phyloP scores from a whole-genome alignment of 129 eudicot genomes.

The Solidago caesia region DNA sequence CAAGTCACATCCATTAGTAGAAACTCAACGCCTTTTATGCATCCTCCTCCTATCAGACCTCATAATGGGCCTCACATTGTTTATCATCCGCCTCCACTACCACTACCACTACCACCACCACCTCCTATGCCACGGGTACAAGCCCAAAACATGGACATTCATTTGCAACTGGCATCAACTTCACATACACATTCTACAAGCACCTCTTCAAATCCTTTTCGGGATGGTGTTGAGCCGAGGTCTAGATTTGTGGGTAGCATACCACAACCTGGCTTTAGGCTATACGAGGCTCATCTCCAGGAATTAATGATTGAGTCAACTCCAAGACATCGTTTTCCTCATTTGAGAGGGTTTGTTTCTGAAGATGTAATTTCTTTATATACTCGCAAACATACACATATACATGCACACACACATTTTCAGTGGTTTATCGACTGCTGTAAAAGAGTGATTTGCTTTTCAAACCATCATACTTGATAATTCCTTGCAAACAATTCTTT shows the following conservation, averaged over 20 bases:
- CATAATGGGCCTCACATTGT: conserved; percentile 56
- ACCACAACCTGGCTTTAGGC: conserved; percentile 53
- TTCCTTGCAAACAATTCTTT: no score
- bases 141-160: conserved; percentile 49
- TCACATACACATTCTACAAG: conserved; percentile 42
- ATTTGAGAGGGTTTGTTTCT: conserved; percentile 58
- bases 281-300: conserved; percentile 55
- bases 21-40: conserved; percentile 46
- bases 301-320: conserved; percentile 41
- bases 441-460: no score
- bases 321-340: conserved; percentile 58
- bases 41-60: conserved; percentile 36
- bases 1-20: conserved; percentile 49
- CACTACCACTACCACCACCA: conserved; percentile 10
- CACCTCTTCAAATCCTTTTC: conserved; percentile 36
- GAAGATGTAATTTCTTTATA: conserved; percentile 55
- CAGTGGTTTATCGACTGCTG: no score
- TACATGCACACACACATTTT: neutral
- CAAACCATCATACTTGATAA: no score
- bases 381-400: neutral
- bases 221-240: conserved; percentile 42
- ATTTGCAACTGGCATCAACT: conserved; percentile 48
- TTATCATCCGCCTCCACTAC: conserved; percentile 47
- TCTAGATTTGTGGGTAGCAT: conserved; percentile 48
- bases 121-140: conserved; percentile 48